Evolutionary conservation across 78 protist species (phyloP), one percentile per base, ranked within the genome.

Genomic region (Dictyostelium brefeldianum): DNA sequence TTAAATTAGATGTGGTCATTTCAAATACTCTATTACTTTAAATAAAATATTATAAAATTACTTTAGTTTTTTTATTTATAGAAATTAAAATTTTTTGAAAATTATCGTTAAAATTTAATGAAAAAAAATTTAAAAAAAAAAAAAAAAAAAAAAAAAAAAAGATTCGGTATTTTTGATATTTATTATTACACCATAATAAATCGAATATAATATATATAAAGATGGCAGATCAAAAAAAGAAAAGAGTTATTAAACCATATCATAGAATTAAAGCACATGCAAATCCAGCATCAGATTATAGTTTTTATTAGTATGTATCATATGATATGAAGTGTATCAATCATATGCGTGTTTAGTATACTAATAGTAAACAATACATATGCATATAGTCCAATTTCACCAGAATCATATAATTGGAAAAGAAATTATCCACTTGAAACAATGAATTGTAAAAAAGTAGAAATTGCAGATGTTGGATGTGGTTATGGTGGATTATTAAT

Each of bases 381-480:
- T n/a, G n/a, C n/a, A 48, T 15, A 56, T 56, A 92, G 96, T 56
- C 91, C 91, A 80, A 75, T 70, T 46, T 54, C 65, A 65, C 96
- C 96, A 62, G 79, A 31, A 20, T 29, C 43, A 47, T 51, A 80
- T 59, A 89, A 93, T 85, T 93, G 96, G 96, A 65, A 84, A n/a
- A 78, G 54, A 54, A 81, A 85, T 46, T 93, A 82, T 79, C 80
- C 69, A 69, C 27, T 51, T 25, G 41, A 71, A 71, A 46, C 56
- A 27, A 53, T 18, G 54, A 29, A 78, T 46, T 36, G 22, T 17
- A 69, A 78, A 11, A 48, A 20, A 22, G 97, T 95, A 27, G 94
- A 89, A 48, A 57, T 96, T 51, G 94, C 95, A 59, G 99, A 98
- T 62, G 78, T 98, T 14, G 99, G 99, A 46, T 98, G 99, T 51